These are phyloP conservation scores for Inga leiocalycina DNA, from an alignment of 306 rosid genomes.

Conservation along the genomic window DNA sequence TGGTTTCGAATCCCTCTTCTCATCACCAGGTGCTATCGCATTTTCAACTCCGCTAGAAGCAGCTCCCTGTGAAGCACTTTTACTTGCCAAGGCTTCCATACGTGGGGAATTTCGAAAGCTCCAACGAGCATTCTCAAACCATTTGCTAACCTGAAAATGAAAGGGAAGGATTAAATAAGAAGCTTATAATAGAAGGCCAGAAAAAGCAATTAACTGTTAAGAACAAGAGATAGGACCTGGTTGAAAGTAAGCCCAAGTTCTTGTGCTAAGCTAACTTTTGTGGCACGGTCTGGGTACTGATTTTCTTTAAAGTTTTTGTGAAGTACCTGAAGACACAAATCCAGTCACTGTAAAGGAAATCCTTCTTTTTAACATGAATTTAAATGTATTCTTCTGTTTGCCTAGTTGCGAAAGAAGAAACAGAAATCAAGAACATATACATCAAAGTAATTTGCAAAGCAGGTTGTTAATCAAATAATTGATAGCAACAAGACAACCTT, in stretches of 20 bases:
- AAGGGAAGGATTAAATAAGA: background rate
- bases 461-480: background rate
- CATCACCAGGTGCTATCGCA: conserved; percentile 32
- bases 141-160: conserved; percentile 73
- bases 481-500: background rate
- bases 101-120: conserved; percentile 54
- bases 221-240: conserved; percentile 59
- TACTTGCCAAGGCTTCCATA: conserved; percentile 37
- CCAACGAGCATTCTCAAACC: conserved; percentile 92
- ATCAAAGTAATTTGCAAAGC: background rate
- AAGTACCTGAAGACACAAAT: conserved; percentile 65
- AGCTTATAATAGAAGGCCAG: background rate
- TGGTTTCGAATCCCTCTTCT: conserved; percentile 28
- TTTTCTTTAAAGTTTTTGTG: conserved; percentile 75
- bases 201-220: conserved; percentile 13
- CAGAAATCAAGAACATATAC: background rate
- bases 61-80: conserved; percentile 39
- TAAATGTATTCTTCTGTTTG: background rate
- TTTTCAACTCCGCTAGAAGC: conserved; percentile 32
- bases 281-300: conserved; percentile 74
- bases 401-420: background rate
- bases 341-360: conserved; percentile 9
- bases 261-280: conserved; percentile 78
- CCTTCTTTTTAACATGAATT: background rate
- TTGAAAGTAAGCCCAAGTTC: conserved; percentile 69